These are phyloP conservation scores for Chlorella sp. DNA, from an alignment of 139 green algal species.

Conservation along the genomic window DNA sequence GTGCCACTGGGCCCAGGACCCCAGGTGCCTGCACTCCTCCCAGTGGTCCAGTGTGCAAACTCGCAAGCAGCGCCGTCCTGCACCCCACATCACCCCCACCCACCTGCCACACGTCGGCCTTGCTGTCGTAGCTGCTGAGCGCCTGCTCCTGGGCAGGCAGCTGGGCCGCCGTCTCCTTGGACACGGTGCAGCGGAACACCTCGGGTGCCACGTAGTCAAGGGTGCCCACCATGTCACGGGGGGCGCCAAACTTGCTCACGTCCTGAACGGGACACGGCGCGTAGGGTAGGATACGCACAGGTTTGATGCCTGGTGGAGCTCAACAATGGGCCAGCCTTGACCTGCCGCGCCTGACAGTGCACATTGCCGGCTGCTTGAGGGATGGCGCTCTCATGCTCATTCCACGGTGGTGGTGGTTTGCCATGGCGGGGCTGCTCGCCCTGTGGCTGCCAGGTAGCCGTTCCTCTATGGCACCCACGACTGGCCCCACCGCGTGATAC, in stretches of 20 bases:
- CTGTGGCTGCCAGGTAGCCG: no score
- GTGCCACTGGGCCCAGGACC: no score
- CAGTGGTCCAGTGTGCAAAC: no score
- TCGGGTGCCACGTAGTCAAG: conserved; percentile 35
- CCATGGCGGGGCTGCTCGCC: no score
- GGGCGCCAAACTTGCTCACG: conserved; percentile 16
- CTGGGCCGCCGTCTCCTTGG: neutral
- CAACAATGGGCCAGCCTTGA: neutral
- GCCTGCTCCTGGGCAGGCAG: neutral
- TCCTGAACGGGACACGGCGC: conserved; percentile 3
- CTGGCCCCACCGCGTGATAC: no score
- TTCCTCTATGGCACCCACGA: no score
- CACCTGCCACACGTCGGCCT: conserved; percentile 39
- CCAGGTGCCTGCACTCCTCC: no score
- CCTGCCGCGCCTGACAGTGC: neutral
- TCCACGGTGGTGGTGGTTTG: neutral
- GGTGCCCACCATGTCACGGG: conserved; percentile 37
- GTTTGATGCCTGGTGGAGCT: neutral
- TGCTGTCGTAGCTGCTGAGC: conserved; percentile 27
- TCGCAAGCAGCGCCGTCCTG: no score
- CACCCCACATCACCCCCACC: no score
- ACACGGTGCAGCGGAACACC: conserved; percentile 14
- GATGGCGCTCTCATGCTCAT: neutral
- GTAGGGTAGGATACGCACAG: neutral
- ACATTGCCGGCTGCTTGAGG: no score